Evolutionary conservation across 1,139 yeast species (phyloP), one percentile per base, ranked within the genome.

Genomic region (Pneumocystis wakefieldiae): DNA sequence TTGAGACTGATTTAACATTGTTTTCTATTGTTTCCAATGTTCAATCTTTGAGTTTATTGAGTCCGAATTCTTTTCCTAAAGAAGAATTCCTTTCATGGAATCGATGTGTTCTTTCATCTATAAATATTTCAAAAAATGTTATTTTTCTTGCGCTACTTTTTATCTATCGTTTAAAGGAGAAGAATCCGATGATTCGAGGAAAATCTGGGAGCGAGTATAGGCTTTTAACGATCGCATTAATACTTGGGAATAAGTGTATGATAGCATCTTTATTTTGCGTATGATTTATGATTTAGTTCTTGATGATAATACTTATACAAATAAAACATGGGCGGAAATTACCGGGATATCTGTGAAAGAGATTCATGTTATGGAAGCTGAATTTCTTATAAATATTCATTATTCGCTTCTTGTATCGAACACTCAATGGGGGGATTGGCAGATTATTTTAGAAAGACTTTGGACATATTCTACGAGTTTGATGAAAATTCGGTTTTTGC

Each of bases 241-340:
- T 90, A 64, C 78, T 90, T 67, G 95, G 96, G 57, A 91, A 90
- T 77, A 91, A 91, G 75, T 88, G 62, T 64, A 63, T 6, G 55
- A 24, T 48, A 17, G 32, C n/a, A 2, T 48, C 48, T 17, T 39
- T 36, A 24, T 28, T 14, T 59, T 42, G 35, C 14, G 32, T 17
- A 12, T 37, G 15, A 39, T 19, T 39, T 6, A 57, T 37, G 15
- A 17, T 12, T 39, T 37, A 57, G 29, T 88, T 73, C 86, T 88
- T 70, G 97, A 91, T 74, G 97, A 91, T 76, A 88, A 89, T 73
- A 90, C 96, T 48, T 91, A 89, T 72, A 87, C 95, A 67, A 90
- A 90, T 76, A 82, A 83, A 71, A 87, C 96, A 1, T 91, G 97
- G 97, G 82, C 92, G 35, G 92, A 88, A 62, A 95, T 96, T 58